phyloP scores from a whole-genome alignment of 2,329 filamentous ascomycete genomes.

The Hypoxylon rubiginosum region DNA sequence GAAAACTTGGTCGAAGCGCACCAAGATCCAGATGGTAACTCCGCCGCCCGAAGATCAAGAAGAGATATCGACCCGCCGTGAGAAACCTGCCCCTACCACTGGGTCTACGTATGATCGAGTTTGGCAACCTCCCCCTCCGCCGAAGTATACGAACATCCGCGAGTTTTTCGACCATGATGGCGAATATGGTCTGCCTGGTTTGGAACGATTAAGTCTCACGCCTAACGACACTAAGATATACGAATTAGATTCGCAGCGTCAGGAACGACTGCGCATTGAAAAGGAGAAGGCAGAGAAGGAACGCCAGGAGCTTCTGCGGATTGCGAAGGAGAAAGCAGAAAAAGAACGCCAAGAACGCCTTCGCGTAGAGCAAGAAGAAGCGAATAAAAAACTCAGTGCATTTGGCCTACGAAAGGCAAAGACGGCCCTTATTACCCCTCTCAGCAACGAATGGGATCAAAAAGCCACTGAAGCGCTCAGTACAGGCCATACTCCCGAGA shows the following conservation, averaged over 20 bases:
- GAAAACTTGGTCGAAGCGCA: conserved; percentile 10
- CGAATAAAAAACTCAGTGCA: conserved; percentile 25
- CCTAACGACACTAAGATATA: conserved; percentile 32
- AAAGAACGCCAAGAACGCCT: conserved; percentile 10
- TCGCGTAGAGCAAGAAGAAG: conserved; percentile 24
- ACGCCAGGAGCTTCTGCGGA: conserved; percentile 13
- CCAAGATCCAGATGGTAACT: conserved; percentile 10
- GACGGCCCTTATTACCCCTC: conserved; percentile 37
- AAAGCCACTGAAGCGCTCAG: conserved; percentile 36
- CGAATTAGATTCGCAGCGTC: conserved; percentile 33
- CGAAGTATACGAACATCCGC: conserved; percentile 36
- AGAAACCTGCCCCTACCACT: not conserved
- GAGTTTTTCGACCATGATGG: conserved; percentile 47
- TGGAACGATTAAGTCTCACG: conserved; percentile 22
- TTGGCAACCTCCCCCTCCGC: conserved; percentile 25
- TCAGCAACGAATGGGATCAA: conserved; percentile 43
- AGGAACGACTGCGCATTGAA: conserved; percentile 34
- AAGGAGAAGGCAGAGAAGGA: conserved; percentile 22
- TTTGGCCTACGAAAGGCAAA: conserved; percentile 46
- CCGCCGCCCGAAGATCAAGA: conserved; percentile 22
- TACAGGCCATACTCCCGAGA: conserved; percentile 14
- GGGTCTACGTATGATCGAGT: not conserved
- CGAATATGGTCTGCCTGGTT: conserved; percentile 43
- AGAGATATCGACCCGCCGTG: conserved; percentile 1
- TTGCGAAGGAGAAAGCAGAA: conserved; percentile 21